Conservation (phyloP, 2,329 filamentous ascomycete species). For the Aspergillus calidoustus region DNA sequence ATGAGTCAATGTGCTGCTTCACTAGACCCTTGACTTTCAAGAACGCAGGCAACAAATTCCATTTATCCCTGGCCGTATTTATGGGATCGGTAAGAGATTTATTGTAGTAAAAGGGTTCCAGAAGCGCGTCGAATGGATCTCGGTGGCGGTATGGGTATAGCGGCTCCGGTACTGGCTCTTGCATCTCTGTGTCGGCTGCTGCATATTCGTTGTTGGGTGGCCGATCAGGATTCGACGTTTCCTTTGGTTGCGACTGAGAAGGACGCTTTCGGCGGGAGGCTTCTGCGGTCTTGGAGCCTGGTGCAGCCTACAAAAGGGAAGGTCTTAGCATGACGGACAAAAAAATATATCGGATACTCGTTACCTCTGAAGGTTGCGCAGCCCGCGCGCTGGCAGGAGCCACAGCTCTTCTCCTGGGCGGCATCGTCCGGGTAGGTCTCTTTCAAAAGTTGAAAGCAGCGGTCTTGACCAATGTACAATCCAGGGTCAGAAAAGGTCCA, state of each 20-base stretch:
- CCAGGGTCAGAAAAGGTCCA: conserved; percentile 14
- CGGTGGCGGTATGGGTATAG: conserved; percentile 34
- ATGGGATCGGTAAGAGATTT: conserved; percentile 72
- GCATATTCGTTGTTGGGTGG: conserved; percentile 23
- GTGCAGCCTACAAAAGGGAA: conserved; percentile 18
- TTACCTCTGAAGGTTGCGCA: conserved; percentile 39
- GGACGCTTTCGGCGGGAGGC: conserved; percentile 33
- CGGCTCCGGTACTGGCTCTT: conserved; percentile 22
- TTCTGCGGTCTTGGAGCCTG: conserved; percentile 26
- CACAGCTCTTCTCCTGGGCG: conserved; percentile 43
- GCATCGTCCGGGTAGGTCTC: conserved; percentile 31
- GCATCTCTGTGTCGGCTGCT: neutral
- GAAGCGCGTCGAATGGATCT: conserved; percentile 63
- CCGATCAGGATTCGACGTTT: conserved; percentile 23
- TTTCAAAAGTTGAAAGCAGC: neutral
- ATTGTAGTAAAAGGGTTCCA: conserved; percentile 72
- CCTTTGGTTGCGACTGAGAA: conserved; percentile 34
- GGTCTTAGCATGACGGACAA: conserved; percentile 19
- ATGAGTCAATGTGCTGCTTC: conserved; percentile 98
- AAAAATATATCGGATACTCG: conserved; percentile 27
- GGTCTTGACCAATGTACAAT: neutral
- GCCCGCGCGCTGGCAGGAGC: conserved; percentile 33
- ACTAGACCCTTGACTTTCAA: conserved; percentile 95
- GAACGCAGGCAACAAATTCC: conserved; percentile 96
- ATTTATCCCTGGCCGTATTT: conserved; percentile 80